Base-by-base conservation (phyloP, 495 filamentous ascomycete genomes). In the Trichoderma erinaceum region DNA sequence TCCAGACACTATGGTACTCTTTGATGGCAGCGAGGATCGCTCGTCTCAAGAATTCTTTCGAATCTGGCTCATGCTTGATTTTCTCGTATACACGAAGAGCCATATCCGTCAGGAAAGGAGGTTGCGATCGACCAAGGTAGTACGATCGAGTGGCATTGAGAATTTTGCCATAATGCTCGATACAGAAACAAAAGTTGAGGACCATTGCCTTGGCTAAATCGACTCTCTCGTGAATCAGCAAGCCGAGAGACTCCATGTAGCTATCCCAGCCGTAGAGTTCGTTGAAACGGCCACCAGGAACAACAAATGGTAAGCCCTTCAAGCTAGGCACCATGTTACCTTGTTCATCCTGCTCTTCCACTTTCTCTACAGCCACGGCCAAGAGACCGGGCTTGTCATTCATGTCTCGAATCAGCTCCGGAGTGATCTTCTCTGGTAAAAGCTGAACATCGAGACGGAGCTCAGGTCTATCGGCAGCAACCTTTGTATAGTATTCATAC, bases 241-340 rank as follows among this genome's bases (percentile, higher is more conserved):
- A 82, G 5, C 93, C 93, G 12, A 97, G 80, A 10, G 93, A 92
- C 72, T 92, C 92, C 91, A 99, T 97, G 79, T 96, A 98, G 74
- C 91, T 96, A 76, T 99, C 95, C 95, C 95, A 99, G 18, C 86
- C 92, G 73, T 99, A 99, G 27, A 98, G 76, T 75, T 99, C 95
- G 77, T 98, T 99, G 86, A 99, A 99, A 32, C 95, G 85, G 18
- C 93, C 95, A 46, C 95, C 96, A 0, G 95, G 95, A 25, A 99
- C 95, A 25, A 98, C 92, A 72, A 97, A 99, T 0, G 95, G 95
- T 61, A 93, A 83, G 41, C 96, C 95, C n/a, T 79, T 78, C 8
- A 93, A 75, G 25, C 1, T 61, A 2, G 87, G 87, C 67, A 83
- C 86, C 73, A 89, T 79, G 18, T 86, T 86, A 13, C 90, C 91